These are phyloP conservation scores for Mychonastes homosphaera DNA, from an alignment of 139 green algal genomes.

Conservation along the genomic window DNA sequence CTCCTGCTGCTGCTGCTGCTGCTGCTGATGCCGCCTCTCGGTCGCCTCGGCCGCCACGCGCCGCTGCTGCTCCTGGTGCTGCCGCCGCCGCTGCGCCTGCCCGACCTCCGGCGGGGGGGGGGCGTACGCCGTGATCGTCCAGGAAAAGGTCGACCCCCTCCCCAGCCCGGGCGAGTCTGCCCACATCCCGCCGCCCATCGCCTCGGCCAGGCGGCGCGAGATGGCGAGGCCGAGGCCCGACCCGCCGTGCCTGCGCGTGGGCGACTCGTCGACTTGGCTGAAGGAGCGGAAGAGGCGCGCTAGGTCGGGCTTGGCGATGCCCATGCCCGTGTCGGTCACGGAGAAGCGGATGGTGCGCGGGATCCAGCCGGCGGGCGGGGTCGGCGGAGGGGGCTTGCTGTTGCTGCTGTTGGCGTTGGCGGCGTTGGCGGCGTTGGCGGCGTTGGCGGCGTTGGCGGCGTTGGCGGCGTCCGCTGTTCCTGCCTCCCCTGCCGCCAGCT, in stretches of 20 bases:
- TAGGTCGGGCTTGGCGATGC: constrained; percentile 45
- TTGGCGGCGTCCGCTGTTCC: not conserved
- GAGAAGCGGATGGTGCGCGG: constrained; percentile 39
- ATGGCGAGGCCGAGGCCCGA: constrained; percentile 77
- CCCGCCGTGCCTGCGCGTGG: constrained; percentile 59
- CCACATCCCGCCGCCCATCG: constrained; percentile 72
- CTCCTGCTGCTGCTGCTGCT: no score
- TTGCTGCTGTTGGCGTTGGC: not conserved
- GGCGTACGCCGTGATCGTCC: constrained; percentile 5
- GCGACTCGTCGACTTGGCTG: constrained; percentile 31
- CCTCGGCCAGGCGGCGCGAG: constrained; percentile 59
- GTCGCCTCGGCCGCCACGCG: not conserved
- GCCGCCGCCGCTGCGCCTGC: not conserved
- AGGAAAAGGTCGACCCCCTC: constrained; percentile 6
- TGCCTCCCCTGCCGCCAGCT: constrained; percentile 8
- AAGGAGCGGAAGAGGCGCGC: constrained; percentile 69
- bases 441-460: no score
- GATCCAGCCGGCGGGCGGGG: constrained; percentile 7
- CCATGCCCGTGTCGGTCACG: constrained; percentile 72
- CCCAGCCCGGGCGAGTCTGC: constrained; percentile 27
- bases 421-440: not conserved
- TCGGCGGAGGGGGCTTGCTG: not conserved
- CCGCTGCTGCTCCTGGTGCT: constrained; percentile 7
- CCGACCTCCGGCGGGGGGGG: not conserved
- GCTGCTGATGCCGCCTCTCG: not conserved